Conservation (phyloP, 2,329 filamentous ascomycete genomes). For the Xylariales sp. region DNA sequence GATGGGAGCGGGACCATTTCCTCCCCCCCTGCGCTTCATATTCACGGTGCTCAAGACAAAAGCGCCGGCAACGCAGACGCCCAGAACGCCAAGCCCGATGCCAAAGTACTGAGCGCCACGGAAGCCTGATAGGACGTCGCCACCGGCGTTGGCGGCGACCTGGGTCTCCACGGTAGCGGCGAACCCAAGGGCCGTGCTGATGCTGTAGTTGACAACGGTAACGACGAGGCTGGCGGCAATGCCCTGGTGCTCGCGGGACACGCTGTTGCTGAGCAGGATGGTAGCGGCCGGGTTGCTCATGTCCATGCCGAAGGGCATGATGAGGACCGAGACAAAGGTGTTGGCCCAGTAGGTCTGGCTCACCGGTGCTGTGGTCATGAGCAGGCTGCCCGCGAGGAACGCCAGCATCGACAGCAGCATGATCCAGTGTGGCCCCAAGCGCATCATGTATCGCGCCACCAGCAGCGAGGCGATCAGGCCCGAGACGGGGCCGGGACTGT, state of each 20-base stretch:
- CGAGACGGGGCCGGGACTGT: conserved; percentile 31
- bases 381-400: conserved; percentile 22
- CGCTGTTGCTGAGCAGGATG: conserved; percentile 42
- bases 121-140: conserved; percentile 3
- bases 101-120: conserved; percentile 4
- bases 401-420: conserved; percentile 25
- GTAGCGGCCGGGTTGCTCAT: conserved; percentile 30
- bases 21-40: not conserved
- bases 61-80: conserved; percentile 1
- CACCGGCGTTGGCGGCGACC: not conserved
- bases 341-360: conserved; percentile 51
- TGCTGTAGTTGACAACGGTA: conserved; percentile 55
- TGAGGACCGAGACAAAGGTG: conserved; percentile 43
- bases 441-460: conserved; percentile 22
- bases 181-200: conserved; percentile 50
- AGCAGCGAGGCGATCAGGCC: conserved; percentile 29
- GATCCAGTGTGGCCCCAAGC: conserved; percentile 24
- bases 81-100: conserved; percentile 3
- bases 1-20: too few relatives aligned
- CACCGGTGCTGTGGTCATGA: conserved; percentile 34
- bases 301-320: conserved; percentile 16
- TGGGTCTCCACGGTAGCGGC: conserved; percentile 37
- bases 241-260: conserved; percentile 16
- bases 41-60: not conserved
- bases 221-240: conserved; percentile 38